A percentile compares a stretch with the other conserved stretches of the same genome.
phyloP scores from a whole-genome alignment of 352 stramenopile species.

The Pythium brachiatum region DNA sequence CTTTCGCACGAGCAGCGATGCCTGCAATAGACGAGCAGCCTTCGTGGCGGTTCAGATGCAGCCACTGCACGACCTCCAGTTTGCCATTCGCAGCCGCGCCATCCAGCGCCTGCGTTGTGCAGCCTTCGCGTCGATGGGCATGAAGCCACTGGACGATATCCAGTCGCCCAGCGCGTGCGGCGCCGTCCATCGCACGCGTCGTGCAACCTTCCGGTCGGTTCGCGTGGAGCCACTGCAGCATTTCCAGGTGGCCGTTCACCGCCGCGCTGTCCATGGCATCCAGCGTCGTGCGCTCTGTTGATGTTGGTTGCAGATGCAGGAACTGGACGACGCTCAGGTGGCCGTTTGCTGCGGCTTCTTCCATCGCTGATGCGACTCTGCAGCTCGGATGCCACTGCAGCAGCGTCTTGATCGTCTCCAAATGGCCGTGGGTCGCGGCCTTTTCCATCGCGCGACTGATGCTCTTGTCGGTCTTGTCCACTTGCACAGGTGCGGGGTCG shows the following conservation, averaged over 20 bases:
- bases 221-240: conserved; percentile 18
- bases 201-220: conserved; percentile 21
- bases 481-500: not conserved
- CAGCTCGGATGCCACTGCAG: conserved; percentile 9
- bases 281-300: conserved; percentile 14
- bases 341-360: conserved; percentile 14
- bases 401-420: conserved; percentile 9
- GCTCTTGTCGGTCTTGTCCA: conserved; percentile 4
- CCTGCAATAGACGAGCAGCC: conserved; percentile 15
- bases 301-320: conserved; percentile 12
- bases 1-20: not conserved
- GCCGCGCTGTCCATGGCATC: conserved; percentile 21
- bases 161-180: conserved; percentile 9
- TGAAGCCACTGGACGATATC: conserved; percentile 22
- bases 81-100: conserved; percentile 18
- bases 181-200: conserved; percentile 17
- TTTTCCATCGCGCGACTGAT: conserved; percentile 5
- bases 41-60: conserved; percentile 18
- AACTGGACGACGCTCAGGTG: conserved; percentile 15
- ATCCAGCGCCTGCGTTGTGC: conserved; percentile 24
- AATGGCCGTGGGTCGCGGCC: conserved; percentile 4
- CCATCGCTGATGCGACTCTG: conserved; percentile 10
- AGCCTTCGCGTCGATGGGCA: conserved; percentile 18
- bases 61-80: conserved; percentile 13
- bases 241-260: conserved; percentile 14